These are phyloP conservation scores for Metschnikowia kunwiensis DNA, from an alignment of 805 yeast species.

Conservation along the genomic window DNA sequence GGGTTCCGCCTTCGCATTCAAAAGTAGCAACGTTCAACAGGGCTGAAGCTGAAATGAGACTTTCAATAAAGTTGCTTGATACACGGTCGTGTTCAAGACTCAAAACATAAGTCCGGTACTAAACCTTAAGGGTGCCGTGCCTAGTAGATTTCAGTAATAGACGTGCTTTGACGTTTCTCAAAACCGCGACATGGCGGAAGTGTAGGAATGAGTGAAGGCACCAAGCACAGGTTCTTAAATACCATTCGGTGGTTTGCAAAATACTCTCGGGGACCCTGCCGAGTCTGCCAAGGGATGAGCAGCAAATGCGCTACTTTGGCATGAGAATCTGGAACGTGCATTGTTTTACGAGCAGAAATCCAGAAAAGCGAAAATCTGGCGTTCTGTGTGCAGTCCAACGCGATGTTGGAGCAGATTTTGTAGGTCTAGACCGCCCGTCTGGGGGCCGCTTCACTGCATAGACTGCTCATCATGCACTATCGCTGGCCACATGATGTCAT, in stretches of 20 bases:
- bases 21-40: background rate
- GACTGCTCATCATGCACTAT: conserved; percentile 1
- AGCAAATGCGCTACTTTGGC: too few species aligned
- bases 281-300: too few species aligned
- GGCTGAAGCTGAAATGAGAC: background rate
- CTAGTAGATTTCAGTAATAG: too few species aligned
- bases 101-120: background rate
- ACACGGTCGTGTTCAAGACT: background rate
- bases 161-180: too few species aligned
- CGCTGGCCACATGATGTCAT: conserved; percentile 8
- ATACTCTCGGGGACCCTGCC: too few species aligned
- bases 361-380: background rate
- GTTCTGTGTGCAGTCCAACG: conserved; percentile 1
- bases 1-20: too few species aligned
- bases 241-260: too few species aligned
- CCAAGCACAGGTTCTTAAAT: too few species aligned
- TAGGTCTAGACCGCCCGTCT: conserved; percentile 8
- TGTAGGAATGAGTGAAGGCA: too few species aligned
- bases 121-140: conserved; percentile 2
- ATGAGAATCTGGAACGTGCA: conserved; percentile 1
- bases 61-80: background rate
- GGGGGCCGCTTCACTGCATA: conserved; percentile 1
- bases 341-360: conserved; percentile 5
- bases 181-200: too few species aligned
- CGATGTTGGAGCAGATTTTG: background rate